Conservation (phyloP, 805 yeast species). For the Hanseniaspora osmophila region DNA sequence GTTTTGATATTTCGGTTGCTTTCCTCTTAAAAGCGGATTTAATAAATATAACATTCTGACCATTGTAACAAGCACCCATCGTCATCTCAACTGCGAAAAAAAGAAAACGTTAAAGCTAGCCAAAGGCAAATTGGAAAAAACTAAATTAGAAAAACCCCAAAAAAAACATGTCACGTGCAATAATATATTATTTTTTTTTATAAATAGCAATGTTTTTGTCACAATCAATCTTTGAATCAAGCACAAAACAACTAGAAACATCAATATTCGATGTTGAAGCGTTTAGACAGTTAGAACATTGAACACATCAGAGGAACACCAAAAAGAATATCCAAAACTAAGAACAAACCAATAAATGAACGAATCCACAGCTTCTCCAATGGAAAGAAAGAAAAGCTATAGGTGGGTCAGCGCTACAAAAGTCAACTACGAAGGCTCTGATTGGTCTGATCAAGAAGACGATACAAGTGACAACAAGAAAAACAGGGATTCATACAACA, state of each 20-base stretch:
- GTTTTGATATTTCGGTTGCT: too few relatives aligned
- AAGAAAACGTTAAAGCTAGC: neutral
- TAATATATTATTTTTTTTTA: neutral
- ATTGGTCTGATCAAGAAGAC: constrained; percentile 24
- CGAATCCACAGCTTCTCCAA: constrained; percentile 8
- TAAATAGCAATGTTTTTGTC: too few relatives aligned
- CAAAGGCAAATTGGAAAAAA: neutral
- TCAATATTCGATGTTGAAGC: too few relatives aligned
- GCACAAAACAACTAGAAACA: too few relatives aligned
- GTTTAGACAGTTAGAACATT: too few relatives aligned
- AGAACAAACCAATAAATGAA: neutral
- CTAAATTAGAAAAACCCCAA: neutral
- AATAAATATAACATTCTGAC: too few relatives aligned
- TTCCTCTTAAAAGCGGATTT: too few relatives aligned
- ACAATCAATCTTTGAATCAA: too few relatives aligned
- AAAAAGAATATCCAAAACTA: neutral
- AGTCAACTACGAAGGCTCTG: constrained; percentile 29
- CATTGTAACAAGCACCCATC: too few relatives aligned
- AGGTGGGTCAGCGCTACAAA: constrained; percentile 29
- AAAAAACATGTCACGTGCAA: neutral
- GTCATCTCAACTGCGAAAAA: neutral
- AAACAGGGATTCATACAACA: too few relatives aligned
- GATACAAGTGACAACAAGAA: constrained; percentile 5
- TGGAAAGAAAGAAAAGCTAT: constrained; percentile 26
- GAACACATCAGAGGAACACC: neutral